Percentiles rank a stretch among this genome's conserved stretches.
phyloP scores from a whole-genome alignment of 495 filamentous ascomycete species.

The Aspergillus nidulans region DNA sequence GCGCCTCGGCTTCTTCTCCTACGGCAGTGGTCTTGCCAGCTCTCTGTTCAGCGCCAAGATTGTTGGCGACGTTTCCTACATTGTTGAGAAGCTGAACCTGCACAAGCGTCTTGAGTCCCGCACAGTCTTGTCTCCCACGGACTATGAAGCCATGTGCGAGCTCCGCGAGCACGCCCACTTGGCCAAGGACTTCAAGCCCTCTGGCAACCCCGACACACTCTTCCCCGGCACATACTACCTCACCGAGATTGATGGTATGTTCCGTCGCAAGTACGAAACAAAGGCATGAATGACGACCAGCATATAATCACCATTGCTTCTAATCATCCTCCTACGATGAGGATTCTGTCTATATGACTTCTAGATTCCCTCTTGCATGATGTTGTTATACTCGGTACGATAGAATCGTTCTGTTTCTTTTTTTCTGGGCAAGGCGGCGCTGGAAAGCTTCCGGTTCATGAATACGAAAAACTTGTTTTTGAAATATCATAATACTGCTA shows the following conservation, averaged over 20 bases:
- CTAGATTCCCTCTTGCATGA: conserved; percentile 35
- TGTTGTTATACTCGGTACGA: conserved; percentile 24
- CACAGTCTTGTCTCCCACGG: conserved; percentile 69
- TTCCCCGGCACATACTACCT: conserved; percentile 82
- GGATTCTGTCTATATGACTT: conserved; percentile 34
- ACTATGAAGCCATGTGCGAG: conserved; percentile 91
- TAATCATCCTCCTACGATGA: conserved; percentile 25
- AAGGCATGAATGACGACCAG: conserved; percentile 61
- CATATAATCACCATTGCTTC: conserved; percentile 13
- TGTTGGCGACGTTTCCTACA: conserved; percentile 67
- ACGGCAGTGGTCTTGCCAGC: conserved; percentile 87
- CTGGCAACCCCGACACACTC: conserved; percentile 74
- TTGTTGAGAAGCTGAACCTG: conserved; percentile 76
- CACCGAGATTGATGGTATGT: conserved; percentile 88
- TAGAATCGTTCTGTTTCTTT: conserved; percentile 22
- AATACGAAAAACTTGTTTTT: not conserved
- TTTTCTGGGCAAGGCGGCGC: conserved; percentile 13
- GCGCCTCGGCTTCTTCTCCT: conserved; percentile 88
- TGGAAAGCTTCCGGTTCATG: conserved; percentile 20
- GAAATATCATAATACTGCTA: conserved; percentile 15
- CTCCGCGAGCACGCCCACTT: conserved; percentile 92
- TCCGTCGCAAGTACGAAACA: conserved; percentile 80
- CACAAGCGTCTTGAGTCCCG: conserved; percentile 68
- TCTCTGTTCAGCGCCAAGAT: conserved; percentile 88
- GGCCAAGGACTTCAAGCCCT: conserved; percentile 81